Conservation (phyloP, 2,329 filamentous ascomycete species). For the Aurifilum marmelostoma region DNA sequence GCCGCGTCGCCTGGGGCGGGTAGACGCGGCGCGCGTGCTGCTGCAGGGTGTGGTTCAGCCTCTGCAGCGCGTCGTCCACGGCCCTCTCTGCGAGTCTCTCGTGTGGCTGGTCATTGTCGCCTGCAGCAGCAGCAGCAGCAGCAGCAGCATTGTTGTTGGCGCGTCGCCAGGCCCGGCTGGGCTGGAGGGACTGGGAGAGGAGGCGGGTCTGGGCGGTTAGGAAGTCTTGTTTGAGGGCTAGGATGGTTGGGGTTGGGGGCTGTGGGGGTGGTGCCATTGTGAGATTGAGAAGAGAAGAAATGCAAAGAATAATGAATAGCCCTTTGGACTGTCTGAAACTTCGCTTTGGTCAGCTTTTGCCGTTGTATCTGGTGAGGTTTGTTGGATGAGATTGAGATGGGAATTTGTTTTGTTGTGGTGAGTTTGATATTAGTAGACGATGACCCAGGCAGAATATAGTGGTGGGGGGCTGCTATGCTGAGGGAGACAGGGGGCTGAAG, state of each 20-base stretch:
- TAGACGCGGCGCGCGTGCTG: slow-evolving; percentile 70
- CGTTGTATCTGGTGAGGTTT: not conserved
- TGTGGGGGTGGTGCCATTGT: slow-evolving; percentile 36
- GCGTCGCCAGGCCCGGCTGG: slow-evolving; percentile 57
- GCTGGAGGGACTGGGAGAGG: slow-evolving; percentile 61
- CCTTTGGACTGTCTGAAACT: too few species aligned
- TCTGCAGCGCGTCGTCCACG: slow-evolving; percentile 60
- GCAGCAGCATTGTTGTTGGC: slow-evolving; percentile 46
- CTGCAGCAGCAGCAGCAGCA: slow-evolving; percentile 39
- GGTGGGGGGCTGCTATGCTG: not conserved
- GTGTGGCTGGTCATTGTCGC: slow-evolving; percentile 28
- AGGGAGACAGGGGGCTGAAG: not conserved
- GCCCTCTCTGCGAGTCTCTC: slow-evolving; percentile 47
- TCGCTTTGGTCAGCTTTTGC: too few species aligned
- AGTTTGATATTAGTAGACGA: not conserved
- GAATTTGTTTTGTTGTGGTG: not conserved
- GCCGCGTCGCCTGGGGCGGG: slow-evolving; percentile 68
- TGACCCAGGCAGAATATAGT: slow-evolving; percentile 1
- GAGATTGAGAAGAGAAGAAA: too few species aligned
- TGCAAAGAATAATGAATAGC: too few species aligned
- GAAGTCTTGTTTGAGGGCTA: slow-evolving; percentile 67
- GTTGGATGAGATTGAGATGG: not conserved
- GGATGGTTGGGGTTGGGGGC: slow-evolving; percentile 53
- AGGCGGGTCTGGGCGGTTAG: slow-evolving; percentile 64
- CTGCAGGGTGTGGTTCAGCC: slow-evolving; percentile 64